Conservation (phyloP, 257 asterid species). For the Asclepias syriaca region DNA sequence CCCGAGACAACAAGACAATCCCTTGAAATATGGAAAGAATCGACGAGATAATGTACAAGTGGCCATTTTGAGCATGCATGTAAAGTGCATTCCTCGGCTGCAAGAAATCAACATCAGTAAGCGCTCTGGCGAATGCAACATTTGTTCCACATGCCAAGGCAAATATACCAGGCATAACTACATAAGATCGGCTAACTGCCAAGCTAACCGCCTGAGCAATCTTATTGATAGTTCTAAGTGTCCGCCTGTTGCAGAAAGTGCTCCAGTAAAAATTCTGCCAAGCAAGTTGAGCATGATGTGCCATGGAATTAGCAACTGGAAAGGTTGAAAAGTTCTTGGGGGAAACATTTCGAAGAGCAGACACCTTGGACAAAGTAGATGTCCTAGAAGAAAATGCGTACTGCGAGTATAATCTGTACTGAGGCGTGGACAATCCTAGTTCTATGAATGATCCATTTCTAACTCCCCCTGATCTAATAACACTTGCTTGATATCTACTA, state of each 20-base stretch:
- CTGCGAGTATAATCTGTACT: conserved; percentile 11
- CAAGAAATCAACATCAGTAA: conserved; percentile 32
- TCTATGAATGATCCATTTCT: not conserved
- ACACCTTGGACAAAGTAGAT: conserved; percentile 30
- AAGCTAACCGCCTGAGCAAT: conserved; percentile 82
- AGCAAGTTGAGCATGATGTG: conserved; percentile 47
- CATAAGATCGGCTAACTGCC: conserved; percentile 57
- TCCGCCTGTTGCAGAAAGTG: conserved; percentile 23
- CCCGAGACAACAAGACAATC: conserved; percentile 54
- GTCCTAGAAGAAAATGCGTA: conserved; percentile 21
- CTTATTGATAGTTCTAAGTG: conserved; percentile 39
- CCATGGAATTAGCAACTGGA: conserved; percentile 36
- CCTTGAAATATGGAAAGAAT: conserved; percentile 46
- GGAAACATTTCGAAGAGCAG: conserved; percentile 28
- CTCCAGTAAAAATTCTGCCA: conserved; percentile 51
- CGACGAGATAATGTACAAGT: conserved; percentile 38
- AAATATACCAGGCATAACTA: conserved; percentile 61
- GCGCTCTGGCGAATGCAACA: conserved; percentile 49
- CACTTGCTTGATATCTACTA: not conserved
- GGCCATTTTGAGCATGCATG: conserved; percentile 64
- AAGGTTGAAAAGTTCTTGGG: conserved; percentile 33
- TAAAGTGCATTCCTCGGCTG: conserved; percentile 43
- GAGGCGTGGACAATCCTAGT: conserved; percentile 6
- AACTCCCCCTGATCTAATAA: not conserved
- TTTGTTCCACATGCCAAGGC: conserved; percentile 54